Evolutionary conservation across 2,329 filamentous ascomycete genomes (phyloP), one percentile per base, ranked within the genome.

Genomic region (Diaporthe citriasiana): DNA sequence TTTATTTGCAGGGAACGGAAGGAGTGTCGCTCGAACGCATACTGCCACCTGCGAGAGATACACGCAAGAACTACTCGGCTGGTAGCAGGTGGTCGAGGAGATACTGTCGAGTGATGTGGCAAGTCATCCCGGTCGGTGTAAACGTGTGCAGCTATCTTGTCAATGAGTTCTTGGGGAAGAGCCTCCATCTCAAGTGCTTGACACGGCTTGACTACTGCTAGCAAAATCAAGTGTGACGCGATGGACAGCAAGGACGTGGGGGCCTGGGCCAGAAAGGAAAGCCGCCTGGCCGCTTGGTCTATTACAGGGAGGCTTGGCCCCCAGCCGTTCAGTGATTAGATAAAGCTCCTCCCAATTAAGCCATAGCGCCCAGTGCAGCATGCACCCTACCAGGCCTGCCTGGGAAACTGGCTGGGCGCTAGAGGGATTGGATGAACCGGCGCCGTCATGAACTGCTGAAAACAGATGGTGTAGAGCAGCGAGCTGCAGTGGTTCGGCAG

Each of bases 351-450:
- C 57, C 38, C n/a, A 63, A 27, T 30, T 27, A 17, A 63, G 70
- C 47, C 25, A 19, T 27, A 30, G 35, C n/a, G 69, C 55, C 73
- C 70, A 56, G 45, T 63, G 17, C 38, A 56, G 65, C 57, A 50
- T 50, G 35, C 65, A 56, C 53, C 45, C 59, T 55, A 65, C 51
- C 59, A 45, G 22, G 50, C 35, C 70, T 53, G 72, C 71, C 55
- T 71, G 45, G 57, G 38, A 50, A 45, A 59, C 33, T 38, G 8
- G 40, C n/a, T 17, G 33, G 15, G n/a, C 55, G 55, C 70, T 51
- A 35, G 55, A n/a, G 42, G 33, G 17, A 73, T 74, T 74, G 73
- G 73, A 55, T 55, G 63, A 63, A 56, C 60, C 45, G 22, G 7
- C 13, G 27, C n/a, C 45, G 15, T 13, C 25, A 38, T 50, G 33